Evolutionary conservation across 352 stramenopile genomes (phyloP).

Genomic region (Thraustotheca clavata): DNA sequence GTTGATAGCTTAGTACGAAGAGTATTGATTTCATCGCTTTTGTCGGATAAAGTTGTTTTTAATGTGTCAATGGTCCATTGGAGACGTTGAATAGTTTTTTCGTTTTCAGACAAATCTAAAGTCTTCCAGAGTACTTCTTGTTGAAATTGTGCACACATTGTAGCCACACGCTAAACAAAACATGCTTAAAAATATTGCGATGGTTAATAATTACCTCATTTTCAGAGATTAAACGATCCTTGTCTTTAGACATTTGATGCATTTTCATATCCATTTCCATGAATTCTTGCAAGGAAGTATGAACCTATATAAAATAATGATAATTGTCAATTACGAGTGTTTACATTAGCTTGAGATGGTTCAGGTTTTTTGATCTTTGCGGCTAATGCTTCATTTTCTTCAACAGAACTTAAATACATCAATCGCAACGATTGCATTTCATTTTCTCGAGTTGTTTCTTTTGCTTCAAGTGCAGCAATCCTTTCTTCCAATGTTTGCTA

Average conservation of each 20-base stretch:
- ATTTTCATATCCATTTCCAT: conserved; percentile 21
- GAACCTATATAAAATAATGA: too few species aligned
- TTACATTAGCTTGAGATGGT: not conserved
- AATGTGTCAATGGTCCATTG: conserved; percentile 20
- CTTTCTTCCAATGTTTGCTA: not conserved
- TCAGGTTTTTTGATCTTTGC: not conserved
- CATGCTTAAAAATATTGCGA: not conserved
- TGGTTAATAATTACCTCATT: conserved; percentile 1
- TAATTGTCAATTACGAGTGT: not conserved
- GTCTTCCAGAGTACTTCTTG: conserved; percentile 70
- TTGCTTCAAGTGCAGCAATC: not conserved
- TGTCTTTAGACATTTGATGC: conserved; percentile 10
- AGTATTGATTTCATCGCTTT: conserved; percentile 8
- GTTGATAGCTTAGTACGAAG: conserved; percentile 22
- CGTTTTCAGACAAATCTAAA: conserved; percentile 52
- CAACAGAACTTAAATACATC: not conserved
- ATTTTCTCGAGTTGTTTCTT: not conserved
- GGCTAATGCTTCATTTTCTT: conserved; percentile 12
- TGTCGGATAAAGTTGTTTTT: conserved; percentile 17
- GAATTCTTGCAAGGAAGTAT: conserved; percentile 7
- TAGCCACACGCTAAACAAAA: conserved; percentile 28
- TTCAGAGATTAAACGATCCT: not conserved
- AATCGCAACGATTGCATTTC: conserved; percentile 1
- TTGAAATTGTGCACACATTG: conserved; percentile 55
- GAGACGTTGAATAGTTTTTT: conserved; percentile 31